Percentiles rank a stretch among this genome's conserved stretches.
Conservation (phyloP, 2,329 filamentous ascomycete species). For the Fusarium proliferatum region DNA sequence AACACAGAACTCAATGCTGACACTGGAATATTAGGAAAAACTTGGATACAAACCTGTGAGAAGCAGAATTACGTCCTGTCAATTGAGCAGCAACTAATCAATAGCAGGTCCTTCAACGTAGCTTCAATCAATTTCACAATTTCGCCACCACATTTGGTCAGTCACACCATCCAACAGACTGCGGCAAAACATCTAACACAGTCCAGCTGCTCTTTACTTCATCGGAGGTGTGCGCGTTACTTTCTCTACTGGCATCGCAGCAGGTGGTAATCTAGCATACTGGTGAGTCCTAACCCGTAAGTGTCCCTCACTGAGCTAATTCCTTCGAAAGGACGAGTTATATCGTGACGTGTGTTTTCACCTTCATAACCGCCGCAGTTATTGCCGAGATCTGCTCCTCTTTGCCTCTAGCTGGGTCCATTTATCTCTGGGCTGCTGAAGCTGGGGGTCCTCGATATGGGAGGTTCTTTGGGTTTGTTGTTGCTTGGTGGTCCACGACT, state of each 20-base stretch:
- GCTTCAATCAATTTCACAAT: slow-evolving; percentile 9
- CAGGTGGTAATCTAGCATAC: not conserved
- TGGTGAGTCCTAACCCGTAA: not conserved
- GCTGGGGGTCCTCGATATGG: not conserved
- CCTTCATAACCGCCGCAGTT: not conserved
- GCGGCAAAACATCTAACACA: not conserved
- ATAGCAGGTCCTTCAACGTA: not conserved
- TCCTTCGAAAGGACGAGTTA: not conserved
- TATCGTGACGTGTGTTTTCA: not conserved
- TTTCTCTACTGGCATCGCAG: not conserved
- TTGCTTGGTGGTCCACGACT: not conserved
- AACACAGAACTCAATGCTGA: not conserved
- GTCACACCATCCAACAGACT: not conserved
- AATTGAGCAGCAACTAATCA: rapidly evolving
- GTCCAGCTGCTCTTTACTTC: not conserved
- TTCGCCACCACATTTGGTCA: slow-evolving; percentile 2
- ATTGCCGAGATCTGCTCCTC: slow-evolving; percentile 1
- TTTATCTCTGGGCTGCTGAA: slow-evolving; percentile 6
- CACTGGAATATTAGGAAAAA: rapidly evolving
- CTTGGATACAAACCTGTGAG: slow-evolving; percentile 1
- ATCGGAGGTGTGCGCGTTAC: slow-evolving; percentile 2
- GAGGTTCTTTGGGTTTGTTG: not conserved
- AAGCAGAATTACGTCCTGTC: rapidly evolving
- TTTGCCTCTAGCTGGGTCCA: not conserved
- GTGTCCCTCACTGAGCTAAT: not conserved